Evolutionary conservation across 2,329 filamentous ascomycete species (phyloP).

Genomic region (Trichophaea hybrida): DNA sequence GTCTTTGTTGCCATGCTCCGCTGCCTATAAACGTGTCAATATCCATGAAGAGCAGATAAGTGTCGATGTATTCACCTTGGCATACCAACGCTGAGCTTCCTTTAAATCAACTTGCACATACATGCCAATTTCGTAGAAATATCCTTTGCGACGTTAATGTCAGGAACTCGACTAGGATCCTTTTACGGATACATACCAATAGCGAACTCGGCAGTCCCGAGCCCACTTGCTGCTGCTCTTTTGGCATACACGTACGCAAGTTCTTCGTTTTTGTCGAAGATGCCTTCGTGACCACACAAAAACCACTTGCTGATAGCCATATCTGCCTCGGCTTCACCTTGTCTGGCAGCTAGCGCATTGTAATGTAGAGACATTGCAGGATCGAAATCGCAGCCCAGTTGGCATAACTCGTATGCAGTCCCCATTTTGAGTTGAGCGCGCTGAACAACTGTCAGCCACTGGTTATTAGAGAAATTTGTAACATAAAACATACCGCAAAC

Average conservation of each 20-base stretch:
- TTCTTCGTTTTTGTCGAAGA: conserved; percentile 92
- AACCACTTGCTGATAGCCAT: conserved; percentile 98
- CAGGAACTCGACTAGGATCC: not conserved
- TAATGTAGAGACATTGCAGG: conserved; percentile 88
- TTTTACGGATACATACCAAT: conserved; percentile 39
- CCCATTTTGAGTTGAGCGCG: conserved; percentile 78
- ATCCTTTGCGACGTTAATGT: conserved; percentile 36
- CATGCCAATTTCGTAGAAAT: conserved; percentile 95
- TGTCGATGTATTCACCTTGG: conserved; percentile 19
- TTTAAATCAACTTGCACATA: conserved; percentile 69
- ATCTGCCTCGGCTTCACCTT: conserved; percentile 85
- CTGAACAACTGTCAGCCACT: conserved; percentile 44
- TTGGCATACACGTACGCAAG: conserved; percentile 83
- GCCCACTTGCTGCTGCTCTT: conserved; percentile 63
- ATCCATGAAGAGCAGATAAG: not conserved
- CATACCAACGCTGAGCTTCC: conserved; percentile 80
- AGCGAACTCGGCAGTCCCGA: conserved; percentile 87
- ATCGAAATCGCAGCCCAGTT: conserved; percentile 87
- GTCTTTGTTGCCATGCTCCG: conserved; percentile 83
- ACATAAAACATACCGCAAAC: conserved; percentile 43
- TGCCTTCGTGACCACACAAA: conserved; percentile 78
- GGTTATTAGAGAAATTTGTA: not conserved
- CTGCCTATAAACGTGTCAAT: conserved; percentile 46
- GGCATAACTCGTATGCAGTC: conserved; percentile 84
- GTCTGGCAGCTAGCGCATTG: conserved; percentile 79